These are phyloP conservation scores for Schwanniomyces etchellsii DNA, from an alignment of 1,139 yeast species.

Conservation along the genomic window DNA sequence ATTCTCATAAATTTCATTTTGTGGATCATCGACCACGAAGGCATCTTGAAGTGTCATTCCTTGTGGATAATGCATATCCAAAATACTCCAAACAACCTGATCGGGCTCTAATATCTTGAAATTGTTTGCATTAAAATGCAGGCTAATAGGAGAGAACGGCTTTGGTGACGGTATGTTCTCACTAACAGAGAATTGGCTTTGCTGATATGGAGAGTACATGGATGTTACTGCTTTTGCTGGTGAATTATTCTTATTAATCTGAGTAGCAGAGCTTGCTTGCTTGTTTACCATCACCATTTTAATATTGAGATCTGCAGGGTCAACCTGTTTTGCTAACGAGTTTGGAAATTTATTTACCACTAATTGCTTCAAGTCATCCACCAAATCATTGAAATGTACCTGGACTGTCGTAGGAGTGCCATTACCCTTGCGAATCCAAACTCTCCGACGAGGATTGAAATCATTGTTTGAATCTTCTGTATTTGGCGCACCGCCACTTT, in stretches of 20 bases:
- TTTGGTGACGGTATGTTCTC: background rate
- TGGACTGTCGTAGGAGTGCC: conserved; percentile 65
- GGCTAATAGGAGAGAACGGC: conserved; percentile 1
- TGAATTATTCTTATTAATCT: background rate
- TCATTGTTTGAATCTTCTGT: conserved; percentile 1
- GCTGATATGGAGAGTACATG: background rate
- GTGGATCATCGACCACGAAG: conserved; percentile 49
- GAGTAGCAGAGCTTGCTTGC: background rate
- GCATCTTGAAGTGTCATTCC: conserved; percentile 73
- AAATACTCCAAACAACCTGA: conserved; percentile 49
- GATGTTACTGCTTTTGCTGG: background rate
- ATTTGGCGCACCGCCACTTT: too few relatives aligned
- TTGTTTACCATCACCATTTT: conserved; percentile 24
- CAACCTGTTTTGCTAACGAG: conserved; percentile 54
- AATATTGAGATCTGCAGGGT: conserved; percentile 62
- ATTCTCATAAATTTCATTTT: background rate
- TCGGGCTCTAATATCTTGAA: conserved; percentile 54
- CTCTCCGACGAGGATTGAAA: conserved; percentile 24
- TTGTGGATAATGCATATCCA: conserved; percentile 57
- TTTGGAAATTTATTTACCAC: conserved; percentile 64
- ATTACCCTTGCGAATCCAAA: conserved; percentile 60
- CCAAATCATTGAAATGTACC: conserved; percentile 49
- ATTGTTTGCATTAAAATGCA: conserved; percentile 7
- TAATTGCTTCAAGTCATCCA: conserved; percentile 68
- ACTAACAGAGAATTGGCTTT: background rate